A percentile compares a stretch with the other conserved stretches of the same genome.
Evolutionary conservation across 2,329 filamentous ascomycete species (phyloP).

Genomic region (Penicillium brevicompactum): DNA sequence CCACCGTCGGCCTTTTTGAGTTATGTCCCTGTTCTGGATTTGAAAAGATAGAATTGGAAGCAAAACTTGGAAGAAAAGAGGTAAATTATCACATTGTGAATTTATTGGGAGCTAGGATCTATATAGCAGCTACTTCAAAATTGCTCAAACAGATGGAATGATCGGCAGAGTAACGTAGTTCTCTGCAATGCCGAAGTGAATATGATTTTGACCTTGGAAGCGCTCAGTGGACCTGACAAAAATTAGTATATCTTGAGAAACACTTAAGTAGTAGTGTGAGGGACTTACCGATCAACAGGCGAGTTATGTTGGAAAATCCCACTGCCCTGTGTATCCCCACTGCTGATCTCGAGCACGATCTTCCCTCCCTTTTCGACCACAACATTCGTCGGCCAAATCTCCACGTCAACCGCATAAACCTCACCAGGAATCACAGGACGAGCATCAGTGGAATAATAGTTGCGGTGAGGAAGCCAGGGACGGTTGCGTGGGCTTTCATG

Average conservation of each 20-base stretch:
- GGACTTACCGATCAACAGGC: conserved; percentile 35
- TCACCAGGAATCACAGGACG: conserved; percentile 52
- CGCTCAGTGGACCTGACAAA: conserved; percentile 42
- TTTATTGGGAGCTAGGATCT: neutral
- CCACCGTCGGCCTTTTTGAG: too few species aligned
- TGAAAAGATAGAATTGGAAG: too few species aligned
- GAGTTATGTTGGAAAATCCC: conserved; percentile 53
- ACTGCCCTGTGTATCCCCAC: conserved; percentile 55
- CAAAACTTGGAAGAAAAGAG: too few species aligned
- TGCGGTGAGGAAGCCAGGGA: conserved; percentile 51
- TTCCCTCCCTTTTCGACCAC: conserved; percentile 36
- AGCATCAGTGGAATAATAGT: conserved; percentile 54
- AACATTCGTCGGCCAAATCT: conserved; percentile 43
- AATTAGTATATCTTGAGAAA: neutral
- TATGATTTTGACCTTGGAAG: conserved; percentile 51
- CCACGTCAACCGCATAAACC: conserved; percentile 54
- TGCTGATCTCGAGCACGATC: conserved; percentile 35
- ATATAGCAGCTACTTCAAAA: neutral
- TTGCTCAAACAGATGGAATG: conserved; percentile 37
- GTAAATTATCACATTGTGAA: too few species aligned
- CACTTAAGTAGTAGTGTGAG: neutral
- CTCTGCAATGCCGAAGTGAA: conserved; percentile 50
- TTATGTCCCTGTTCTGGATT: too few species aligned
- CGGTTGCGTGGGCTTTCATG: conserved; percentile 46
- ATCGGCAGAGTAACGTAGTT: conserved; percentile 55